Evolutionary conservation across 2,329 filamentous ascomycete species (phyloP), one percentile per base, ranked within the genome.

Genomic region (Fusarium devonianum): DNA sequence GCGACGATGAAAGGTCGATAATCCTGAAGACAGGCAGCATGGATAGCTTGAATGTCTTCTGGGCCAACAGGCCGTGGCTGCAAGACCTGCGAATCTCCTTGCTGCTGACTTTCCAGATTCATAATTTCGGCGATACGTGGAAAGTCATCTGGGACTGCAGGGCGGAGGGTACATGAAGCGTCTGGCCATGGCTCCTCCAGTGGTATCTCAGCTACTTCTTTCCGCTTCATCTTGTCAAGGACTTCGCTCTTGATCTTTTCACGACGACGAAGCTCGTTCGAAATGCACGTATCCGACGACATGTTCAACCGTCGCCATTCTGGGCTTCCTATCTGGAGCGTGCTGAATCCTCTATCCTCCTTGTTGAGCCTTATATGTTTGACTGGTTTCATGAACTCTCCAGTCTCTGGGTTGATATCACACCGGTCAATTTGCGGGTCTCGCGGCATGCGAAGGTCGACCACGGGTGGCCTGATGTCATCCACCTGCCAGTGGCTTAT

Each of bases 1-100:
- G 77, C 79, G 0, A 82, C 78, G n/a, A 82, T 57, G 41, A 82
- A 82, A 0, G 80, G 80, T 23, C 78, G 67, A 9, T 62, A 48
- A 2, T 69, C 53, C 0, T 34, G 40, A 1, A 30, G 40, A 38
- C 78, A 75, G 10, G 59, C 45, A 0, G 60, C 23, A 14, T 74
- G 67, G 3, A 77, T 59, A 1, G 33, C 26, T 1, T 35, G 22
- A 11, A 80, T 66, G 26, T 78, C 73, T 1, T 62, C 47, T 0
- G 68, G 58, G 7, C 67, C 69, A 18, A 72, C 58, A 1, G 69
- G 60, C 1, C 32, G 32, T 6, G 56, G 35, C 7, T 56, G 38
- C 4, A 63, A 30, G 2, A 69, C 17, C 25, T 70, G 65, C 2
- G 67, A 58, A 7, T 28, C 11, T 1, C 43, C 17, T 4, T 33